Evolutionary conservation across 768 basidiomycete species (phyloP), one percentile per base, ranked within the genome.

Genomic region (Tulasnella sp.): DNA sequence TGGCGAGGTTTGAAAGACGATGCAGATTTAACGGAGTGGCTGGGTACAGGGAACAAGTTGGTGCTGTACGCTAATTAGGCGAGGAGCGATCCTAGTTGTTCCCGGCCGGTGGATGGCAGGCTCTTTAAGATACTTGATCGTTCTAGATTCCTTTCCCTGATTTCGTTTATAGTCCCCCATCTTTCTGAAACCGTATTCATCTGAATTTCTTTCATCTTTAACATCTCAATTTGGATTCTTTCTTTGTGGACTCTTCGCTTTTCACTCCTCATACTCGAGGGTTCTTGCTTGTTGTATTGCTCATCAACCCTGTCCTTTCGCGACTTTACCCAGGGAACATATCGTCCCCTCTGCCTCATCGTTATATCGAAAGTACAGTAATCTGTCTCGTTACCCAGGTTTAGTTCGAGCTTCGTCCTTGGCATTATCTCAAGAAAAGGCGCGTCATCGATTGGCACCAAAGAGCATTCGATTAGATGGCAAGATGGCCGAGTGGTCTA

Each of bases 11-110:
- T 96, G 80, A 87, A 89, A 76, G 87, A 87, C 42, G 92, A 95
- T 83, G 87, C 87, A 10, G 90, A 91, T 72, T 86, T 96, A 80
- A 87, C 89, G 79, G 86, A 87, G 36, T 96, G 95, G 95, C 87
- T 96, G 85, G 90, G 91, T 80, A 88, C 87, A 73, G 91, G 93
- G 46, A 93, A 95, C 80, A 94, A 94, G 85, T 92, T 95, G 84
- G 90, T 96, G 72, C 86, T 96, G 82, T 96, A 92, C 75, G 78
- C 68, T 18, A 72, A 79, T 73, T 72, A 34, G 48, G 71, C 62
- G 62, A 18, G 34, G 56, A 58, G 56, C 31, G 31, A n/a, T 31
- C 27, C n/a, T n/a, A n/a, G n/a, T n/a, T 7, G n/a, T n/a, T 58
- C 27, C n/a, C 31, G 56, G 56, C 31, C 36, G 27, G 62, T 24